phyloP scores from a whole-genome alignment of 331 rosid genomes.

The Phaseolus coccineus region DNA sequence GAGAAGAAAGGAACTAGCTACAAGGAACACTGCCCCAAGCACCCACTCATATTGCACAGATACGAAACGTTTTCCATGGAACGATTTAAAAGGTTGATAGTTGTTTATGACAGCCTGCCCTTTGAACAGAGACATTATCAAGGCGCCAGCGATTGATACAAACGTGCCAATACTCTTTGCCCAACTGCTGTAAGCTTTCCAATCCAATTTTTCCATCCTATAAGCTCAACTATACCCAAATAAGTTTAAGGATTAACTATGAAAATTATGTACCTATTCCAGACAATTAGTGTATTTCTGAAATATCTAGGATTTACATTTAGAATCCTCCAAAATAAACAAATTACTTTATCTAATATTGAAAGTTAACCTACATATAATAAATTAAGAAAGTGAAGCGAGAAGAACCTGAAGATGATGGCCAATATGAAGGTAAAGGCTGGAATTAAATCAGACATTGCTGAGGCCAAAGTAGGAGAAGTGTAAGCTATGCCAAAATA shows the following conservation, averaged over 20 bases:
- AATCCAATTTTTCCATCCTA: constrained; percentile 6
- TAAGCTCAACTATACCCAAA: neutral
- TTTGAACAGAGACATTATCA: neutral
- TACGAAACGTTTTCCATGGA: no score
- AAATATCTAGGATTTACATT: neutral
- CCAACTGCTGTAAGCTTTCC: neutral
- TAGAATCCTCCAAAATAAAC: no score
- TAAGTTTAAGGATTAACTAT: neutral
- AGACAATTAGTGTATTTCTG: neutral
- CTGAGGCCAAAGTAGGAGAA: constrained; percentile 21
- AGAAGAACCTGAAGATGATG: neutral
- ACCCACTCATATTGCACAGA: constrained; percentile 4
- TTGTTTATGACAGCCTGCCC: neutral
- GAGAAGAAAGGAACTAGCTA: neutral
- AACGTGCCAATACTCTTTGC: neutral
- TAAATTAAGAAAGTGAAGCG: neutral
- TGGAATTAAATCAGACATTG: neutral
- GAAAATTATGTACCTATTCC: neutral
- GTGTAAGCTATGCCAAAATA: constrained; percentile 12
- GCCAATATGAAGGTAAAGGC: constrained; percentile 21
- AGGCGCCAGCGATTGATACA: neutral
- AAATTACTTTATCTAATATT: no score
- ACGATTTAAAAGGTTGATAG: neutral
- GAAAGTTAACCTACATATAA: no score
- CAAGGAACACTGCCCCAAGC: constrained; percentile 1